Base-by-base conservation (phyloP, 2,329 filamentous ascomycete species). In the Parasarocladium wereldwijsianum region DNA sequence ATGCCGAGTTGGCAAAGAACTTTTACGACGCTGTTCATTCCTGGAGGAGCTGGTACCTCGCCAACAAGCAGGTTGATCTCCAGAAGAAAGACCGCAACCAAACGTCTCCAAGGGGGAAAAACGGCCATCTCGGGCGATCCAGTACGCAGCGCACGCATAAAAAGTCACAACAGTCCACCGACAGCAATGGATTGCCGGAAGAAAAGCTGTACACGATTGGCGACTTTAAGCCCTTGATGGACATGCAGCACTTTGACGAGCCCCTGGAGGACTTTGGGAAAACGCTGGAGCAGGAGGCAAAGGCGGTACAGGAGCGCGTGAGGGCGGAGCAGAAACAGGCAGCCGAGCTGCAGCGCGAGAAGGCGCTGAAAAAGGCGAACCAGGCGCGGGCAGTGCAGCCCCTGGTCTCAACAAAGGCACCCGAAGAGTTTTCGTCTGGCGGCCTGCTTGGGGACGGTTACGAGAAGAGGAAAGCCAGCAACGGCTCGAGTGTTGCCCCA, bases 31-130 rank as follows among this genome's bases (percentile, higher is more conserved):
- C 66, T 15, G 64, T 93, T 2, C 84, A 93, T 37, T 58, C 57
- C 22, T 94, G 86, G 86, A 71, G 87, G 34, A 92, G 82, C 50
- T 93, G 85, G 84, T 93, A 93, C 45, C 57, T 94, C 6, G 78
- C 83, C 24, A 76, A 82, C 41, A 73, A 74, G 36, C 66, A 77
- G 45, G 71, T 55, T 5, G 50, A 55, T 29, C 36, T 74, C 12
- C 64, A 66, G 32, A 47, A 43, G 27, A 49, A 46, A 35, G 40
- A 44, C 12, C 23, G 40, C 46, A 31, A 29, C 7, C 15, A 10
- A 8, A 24, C 32, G 4, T 17, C 26, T 8, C 24, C 34, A 20
- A 42, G 42, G 13, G 34, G 10, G 20, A 30, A 30, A n/a, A 23
- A 19, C 4, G n/a, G 6, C 8, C n/a, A 12, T 21, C 12, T 29